These are phyloP conservation scores for Exophiala sp. DNA, from an alignment of 2,329 filamentous ascomycete genomes.

Conservation along the genomic window DNA sequence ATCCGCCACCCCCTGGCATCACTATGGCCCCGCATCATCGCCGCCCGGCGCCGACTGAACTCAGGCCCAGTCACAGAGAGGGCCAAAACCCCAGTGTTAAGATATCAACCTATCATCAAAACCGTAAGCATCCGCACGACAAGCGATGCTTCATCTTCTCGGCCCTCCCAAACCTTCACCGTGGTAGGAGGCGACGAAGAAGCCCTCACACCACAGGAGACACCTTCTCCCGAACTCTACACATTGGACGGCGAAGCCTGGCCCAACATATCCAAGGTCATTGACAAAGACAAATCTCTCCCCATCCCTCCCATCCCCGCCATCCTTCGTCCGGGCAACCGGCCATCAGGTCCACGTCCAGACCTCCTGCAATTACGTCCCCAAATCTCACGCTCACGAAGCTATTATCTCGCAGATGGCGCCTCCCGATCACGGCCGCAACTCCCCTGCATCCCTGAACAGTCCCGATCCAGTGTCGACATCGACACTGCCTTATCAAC, in stretches of 20 bases:
- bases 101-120: not conserved
- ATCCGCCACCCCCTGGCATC: slow-evolving; percentile 13
- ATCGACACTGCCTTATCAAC: too few relatives aligned
- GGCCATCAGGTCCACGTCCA: slow-evolving; percentile 12
- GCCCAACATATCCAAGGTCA: slow-evolving; percentile 32
- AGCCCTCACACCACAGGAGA: slow-evolving; percentile 30
- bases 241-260: slow-evolving; percentile 34
- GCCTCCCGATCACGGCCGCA: not conserved
- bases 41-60: not conserved
- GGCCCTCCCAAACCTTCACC: slow-evolving; percentile 37
- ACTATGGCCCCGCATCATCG: slow-evolving; percentile 5
- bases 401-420: not conserved
- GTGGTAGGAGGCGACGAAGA: slow-evolving; percentile 32
- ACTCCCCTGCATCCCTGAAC: not conserved
- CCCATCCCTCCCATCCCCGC: slow-evolving; percentile 3
- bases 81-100: not conserved
- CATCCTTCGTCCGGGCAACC: not conserved
- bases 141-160: not conserved
- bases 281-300: slow-evolving; percentile 2
- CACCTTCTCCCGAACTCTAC: slow-evolving; percentile 16
- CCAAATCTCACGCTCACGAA: not conserved
- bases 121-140: not conserved
- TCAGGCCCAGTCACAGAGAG: not conserved
- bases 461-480: not conserved
- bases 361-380: not conserved